Evolutionary conservation across 495 filamentous ascomycete species (phyloP), one percentile per base, ranked within the genome.

Genomic region (Penicilliopsis zonata): DNA sequence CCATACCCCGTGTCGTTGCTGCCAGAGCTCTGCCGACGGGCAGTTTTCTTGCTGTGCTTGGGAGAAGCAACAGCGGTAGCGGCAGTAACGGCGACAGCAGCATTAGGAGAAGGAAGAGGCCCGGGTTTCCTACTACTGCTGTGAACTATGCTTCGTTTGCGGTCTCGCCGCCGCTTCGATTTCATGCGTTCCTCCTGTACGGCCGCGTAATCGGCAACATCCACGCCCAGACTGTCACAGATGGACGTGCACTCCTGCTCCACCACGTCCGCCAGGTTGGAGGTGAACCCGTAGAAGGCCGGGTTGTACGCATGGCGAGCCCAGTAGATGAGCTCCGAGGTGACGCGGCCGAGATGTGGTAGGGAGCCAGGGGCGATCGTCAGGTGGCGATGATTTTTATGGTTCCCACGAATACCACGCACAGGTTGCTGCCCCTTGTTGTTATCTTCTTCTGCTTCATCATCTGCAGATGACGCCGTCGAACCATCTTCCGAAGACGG

Each of bases 101-200:
- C n/a, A n/a, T n/a, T n/a, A n/a, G n/a, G n/a, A n/a, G n/a, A n/a
- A n/a, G n/a, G n/a, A n/a, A n/a, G n/a, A n/a, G n/a, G n/a, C n/a
- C n/a, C n/a, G n/a, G n/a, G n/a, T n/a, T n/a, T n/a, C n/a, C n/a
- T n/a, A n/a, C n/a, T n/a, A n/a, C n/a, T n/a, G n/a, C n/a, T n/a
- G n/a, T n/a, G n/a, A n/a, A n/a, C n/a, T n/a, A n/a, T 12, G 56
- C 45, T 8, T 73, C 45, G 81, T 65, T 1, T 59, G 53, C 1
- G 76, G 75, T 30, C 81, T 80, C 5, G 76, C 70, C 20, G 61
- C 61, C 1, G 77, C 74, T n/a, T 78, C 81, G 9, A 71, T 65
- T 0, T 69, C 66, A 40, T 80, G 75, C 41, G 81, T 77, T 36
- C 78, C 77, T 9, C 13, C 4, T 18, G 30, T 6, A 18, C 7